Evolutionary conservation across 805 yeast species (phyloP).

Genomic region (Kodamaea neixiangensis): DNA sequence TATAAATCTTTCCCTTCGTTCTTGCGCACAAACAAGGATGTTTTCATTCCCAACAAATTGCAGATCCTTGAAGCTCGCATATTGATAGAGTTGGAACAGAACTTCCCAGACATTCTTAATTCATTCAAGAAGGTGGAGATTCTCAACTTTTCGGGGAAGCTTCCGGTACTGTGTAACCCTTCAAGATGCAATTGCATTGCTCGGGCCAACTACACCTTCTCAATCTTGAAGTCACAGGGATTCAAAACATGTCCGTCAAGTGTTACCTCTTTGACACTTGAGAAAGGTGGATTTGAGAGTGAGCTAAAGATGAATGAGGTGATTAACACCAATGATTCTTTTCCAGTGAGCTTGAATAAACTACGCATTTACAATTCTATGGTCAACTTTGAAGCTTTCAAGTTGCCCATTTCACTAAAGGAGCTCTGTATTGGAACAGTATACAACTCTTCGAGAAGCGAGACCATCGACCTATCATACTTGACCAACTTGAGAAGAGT

Average conservation of each 20-base stretch:
- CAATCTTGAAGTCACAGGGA: not conserved
- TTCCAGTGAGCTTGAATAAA: not conserved
- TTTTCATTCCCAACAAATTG: conserved; percentile 3
- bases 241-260: not conserved
- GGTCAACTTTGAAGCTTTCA: conserved; percentile 3
- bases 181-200: conserved; percentile 2
- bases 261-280: conserved; percentile 5
- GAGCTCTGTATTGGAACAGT: conserved; percentile 5
- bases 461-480: conserved; percentile 1
- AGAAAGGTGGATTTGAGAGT: conserved; percentile 5
- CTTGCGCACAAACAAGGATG: not conserved
- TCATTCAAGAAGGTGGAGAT: not conserved
- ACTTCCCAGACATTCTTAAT: not conserved
- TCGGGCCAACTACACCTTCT: conserved; percentile 3
- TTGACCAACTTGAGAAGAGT: not conserved
- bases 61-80: conserved; percentile 2
- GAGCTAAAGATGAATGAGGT: conserved; percentile 3
- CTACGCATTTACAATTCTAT: conserved; percentile 2
- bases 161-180: not conserved
- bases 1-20: not conserved
- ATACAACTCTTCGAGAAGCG: not conserved
- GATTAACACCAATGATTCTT: not conserved
- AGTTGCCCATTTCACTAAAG: not conserved
- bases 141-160: conserved; percentile 4
- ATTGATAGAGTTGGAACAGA: not conserved